Evolutionary conservation across 2,329 filamentous ascomycete species (phyloP).

Genomic region (Pseudohalonectria lignicola): DNA sequence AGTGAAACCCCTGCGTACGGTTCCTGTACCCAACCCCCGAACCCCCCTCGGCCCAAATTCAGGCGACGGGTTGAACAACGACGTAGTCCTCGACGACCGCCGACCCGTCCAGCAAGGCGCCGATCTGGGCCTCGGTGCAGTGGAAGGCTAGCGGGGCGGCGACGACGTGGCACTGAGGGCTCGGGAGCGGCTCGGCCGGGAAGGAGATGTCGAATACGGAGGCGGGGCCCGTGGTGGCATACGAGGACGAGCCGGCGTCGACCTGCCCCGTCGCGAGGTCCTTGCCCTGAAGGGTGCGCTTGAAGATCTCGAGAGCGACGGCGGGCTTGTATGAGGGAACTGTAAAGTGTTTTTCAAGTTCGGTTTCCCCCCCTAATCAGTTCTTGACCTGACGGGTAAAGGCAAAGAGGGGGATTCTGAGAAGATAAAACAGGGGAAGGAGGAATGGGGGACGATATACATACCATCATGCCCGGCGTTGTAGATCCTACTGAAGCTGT

Average conservation of each 20-base stretch:
- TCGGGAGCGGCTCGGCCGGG: not conserved
- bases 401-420: no score
- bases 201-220: not conserved
- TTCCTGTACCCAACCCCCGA: no score
- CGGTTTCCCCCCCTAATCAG: no score
- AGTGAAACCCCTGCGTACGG: no score
- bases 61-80: not conserved
- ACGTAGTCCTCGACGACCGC: constrained; percentile 32
- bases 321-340: constrained; percentile 36
- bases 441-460: no score
- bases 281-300: constrained; percentile 32
- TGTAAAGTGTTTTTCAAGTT: no score
- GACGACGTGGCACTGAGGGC: not conserved
- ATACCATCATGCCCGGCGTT: constrained; percentile 47
- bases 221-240: constrained; percentile 1
- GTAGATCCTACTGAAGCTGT: constrained; percentile 58
- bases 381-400: no score
- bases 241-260: not conserved
- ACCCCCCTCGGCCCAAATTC: no score
- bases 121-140: constrained; percentile 29
- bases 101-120: constrained; percentile 34
- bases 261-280: constrained; percentile 33
- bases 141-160: not conserved
- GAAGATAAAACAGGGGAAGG: no score
- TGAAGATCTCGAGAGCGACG: constrained; percentile 33